A percentile compares a stretch with the other conserved stretches of the same genome.
These are phyloP conservation scores for Daldinia sp. DNA, from an alignment of 2,329 filamentous ascomycete species.

Conservation along the genomic window DNA sequence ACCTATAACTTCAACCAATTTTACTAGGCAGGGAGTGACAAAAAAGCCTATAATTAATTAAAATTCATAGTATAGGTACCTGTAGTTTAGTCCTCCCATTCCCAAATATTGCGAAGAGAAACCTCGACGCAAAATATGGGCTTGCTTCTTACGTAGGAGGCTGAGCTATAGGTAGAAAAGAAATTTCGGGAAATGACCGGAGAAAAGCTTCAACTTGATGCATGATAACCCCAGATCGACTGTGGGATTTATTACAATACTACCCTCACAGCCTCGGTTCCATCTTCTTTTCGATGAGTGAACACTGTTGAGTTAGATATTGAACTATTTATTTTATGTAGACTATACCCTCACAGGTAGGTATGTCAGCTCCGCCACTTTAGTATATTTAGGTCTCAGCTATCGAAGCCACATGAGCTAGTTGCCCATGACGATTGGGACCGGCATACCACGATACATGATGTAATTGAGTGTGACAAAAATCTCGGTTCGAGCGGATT, in stretches of 20 bases:
- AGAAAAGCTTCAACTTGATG: constrained; percentile 10
- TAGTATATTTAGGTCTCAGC: neutral
- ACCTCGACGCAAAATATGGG: too few species aligned
- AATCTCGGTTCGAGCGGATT: neutral
- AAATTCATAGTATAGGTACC: too few species aligned
- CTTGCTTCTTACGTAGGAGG: too few species aligned
- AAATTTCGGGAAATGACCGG: too few species aligned
- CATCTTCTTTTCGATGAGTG: neutral
- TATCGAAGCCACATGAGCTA: neutral
- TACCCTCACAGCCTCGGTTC: neutral
- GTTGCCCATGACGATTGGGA: neutral
- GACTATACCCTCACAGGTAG: neutral
- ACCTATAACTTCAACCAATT: too few species aligned
- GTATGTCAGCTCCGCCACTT: neutral
- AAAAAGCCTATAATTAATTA: too few species aligned
- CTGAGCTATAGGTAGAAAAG: too few species aligned
- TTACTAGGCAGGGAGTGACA: too few species aligned
- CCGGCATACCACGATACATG: neutral
- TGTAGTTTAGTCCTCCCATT: too few species aligned
- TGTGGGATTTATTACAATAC: neutral
- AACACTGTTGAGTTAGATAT: neutral
- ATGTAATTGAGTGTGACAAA: neutral
- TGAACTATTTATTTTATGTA: constrained; percentile 13
- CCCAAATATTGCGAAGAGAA: too few species aligned
- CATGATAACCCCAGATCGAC: neutral